Evolutionary conservation across 2,329 filamentous ascomycete species (phyloP).

Genomic region (Cordyceps militaris): DNA sequence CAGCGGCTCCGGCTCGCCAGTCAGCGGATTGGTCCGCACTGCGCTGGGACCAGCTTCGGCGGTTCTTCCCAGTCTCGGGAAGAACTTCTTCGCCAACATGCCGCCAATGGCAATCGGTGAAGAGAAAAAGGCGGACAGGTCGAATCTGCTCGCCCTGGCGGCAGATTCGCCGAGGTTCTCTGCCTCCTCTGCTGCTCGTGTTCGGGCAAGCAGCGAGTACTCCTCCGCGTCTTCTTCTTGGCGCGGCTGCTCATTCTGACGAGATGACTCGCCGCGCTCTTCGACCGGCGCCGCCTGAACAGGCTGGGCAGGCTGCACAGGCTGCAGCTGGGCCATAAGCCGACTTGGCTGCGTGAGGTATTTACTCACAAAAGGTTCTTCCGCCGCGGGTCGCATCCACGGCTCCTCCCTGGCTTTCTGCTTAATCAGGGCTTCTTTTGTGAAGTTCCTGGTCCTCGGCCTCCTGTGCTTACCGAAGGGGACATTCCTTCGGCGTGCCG

Average conservation of each 20-base stretch:
- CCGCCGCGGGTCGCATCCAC: background rate
- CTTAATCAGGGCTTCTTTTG: background rate
- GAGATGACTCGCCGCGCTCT: constrained; percentile 16
- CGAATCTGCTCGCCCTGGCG: constrained; percentile 31
- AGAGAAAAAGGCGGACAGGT: constrained; percentile 51
- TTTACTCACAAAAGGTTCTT: too few relatives aligned
- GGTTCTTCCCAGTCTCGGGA: constrained; percentile 20
- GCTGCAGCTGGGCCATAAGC: too few relatives aligned
- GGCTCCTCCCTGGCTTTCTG: background rate
- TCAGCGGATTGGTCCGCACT: too few relatives aligned
- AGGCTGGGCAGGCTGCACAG: background rate
- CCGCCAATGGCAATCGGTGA: constrained; percentile 40
- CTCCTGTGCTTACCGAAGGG: constrained; percentile 20
- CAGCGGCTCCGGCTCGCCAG: too few relatives aligned
- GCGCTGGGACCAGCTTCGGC: constrained; percentile 1
- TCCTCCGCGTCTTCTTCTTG: constrained; percentile 27
- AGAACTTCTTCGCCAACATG: constrained; percentile 26
- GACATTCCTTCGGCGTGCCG: constrained; percentile 25
- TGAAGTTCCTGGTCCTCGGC: background rate
- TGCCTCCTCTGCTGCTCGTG: constrained; percentile 16
- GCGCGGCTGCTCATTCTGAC: background rate
- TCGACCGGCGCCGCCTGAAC: too few relatives aligned
- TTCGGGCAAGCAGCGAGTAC: constrained; percentile 36
- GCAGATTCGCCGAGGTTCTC: constrained; percentile 14
- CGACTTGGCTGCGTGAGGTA: too few relatives aligned